Conservation (phyloP, 176 grass and related monocot species). For the Coix lacrymajobi region DNA sequence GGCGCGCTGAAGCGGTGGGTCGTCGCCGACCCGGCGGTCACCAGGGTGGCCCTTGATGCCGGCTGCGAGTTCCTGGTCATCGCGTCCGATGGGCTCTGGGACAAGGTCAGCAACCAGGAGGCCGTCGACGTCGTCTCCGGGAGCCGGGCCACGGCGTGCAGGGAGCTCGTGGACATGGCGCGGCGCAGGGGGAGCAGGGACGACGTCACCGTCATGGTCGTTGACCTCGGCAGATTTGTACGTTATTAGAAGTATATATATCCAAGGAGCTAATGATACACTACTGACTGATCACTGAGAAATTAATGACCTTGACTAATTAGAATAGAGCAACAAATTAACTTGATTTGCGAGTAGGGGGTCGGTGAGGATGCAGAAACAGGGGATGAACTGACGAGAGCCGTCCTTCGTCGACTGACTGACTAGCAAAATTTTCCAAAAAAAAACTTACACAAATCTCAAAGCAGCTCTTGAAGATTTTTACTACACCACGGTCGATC, state of each 20-base stretch:
- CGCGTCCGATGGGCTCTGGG: slow-evolving; percentile 84
- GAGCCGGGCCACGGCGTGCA: slow-evolving; percentile 11
- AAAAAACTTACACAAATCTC: no score
- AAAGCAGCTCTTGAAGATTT: no score
- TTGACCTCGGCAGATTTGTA: slow-evolving; percentile 57
- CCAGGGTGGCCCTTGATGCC: slow-evolving; percentile 3
- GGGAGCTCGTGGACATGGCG: slow-evolving; percentile 54
- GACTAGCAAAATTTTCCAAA: no score
- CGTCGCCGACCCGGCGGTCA: slow-evolving; percentile 42
- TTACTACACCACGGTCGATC: no score
- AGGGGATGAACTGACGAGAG: no score
- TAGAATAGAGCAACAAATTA: no score
- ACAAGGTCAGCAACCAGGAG: slow-evolving; percentile 84
- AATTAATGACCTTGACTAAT: no score
- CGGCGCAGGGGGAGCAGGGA: slow-evolving; percentile 55
- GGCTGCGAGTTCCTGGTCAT: slow-evolving; percentile 69
- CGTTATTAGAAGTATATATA: background rate
- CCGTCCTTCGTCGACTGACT: no score
- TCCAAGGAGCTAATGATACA: background rate
- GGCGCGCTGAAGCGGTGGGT: slow-evolving; percentile 44
- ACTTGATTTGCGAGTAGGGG: no score
- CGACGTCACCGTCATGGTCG: slow-evolving; percentile 77
- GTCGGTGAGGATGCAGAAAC: no score
- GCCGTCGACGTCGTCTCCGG: slow-evolving; percentile 53
- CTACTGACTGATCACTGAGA: no score